Evolutionary conservation across 1,284 basidiomycete species (phyloP).

Genomic region (Ustilago curta): DNA sequence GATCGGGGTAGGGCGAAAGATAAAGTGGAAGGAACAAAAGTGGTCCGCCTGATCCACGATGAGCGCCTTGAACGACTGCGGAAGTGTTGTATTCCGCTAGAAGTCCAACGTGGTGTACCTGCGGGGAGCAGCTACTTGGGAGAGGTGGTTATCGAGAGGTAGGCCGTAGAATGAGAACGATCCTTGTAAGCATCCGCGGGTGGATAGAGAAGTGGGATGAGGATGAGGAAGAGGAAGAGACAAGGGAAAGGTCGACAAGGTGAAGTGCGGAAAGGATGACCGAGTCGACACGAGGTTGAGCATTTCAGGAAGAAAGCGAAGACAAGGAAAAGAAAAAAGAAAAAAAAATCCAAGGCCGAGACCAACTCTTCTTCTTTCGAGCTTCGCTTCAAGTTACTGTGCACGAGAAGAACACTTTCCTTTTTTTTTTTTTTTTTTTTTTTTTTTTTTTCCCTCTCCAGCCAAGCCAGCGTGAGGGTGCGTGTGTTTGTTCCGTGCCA

Average conservation of each 20-base stretch:
- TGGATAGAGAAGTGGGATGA: constrained; percentile 16
- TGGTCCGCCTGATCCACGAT: constrained; percentile 1
- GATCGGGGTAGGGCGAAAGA: neutral
- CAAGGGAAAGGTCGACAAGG: constrained; percentile 11
- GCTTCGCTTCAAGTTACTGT: neutral
- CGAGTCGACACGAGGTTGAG: constrained; percentile 7
- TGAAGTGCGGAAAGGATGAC: constrained; percentile 15
- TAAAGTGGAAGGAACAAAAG: neutral
- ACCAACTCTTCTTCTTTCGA: constrained; percentile 23
- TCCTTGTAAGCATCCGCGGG: constrained; percentile 33
- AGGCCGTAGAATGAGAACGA: neutral
- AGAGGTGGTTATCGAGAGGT: constrained; percentile 2
- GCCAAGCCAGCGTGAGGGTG: constrained; percentile 10
- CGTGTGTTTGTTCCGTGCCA: neutral
- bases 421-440: constrained; percentile 14
- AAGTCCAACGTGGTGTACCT: constrained; percentile 12
- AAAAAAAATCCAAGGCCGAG: constrained; percentile 13
- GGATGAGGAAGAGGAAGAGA: constrained; percentile 1
- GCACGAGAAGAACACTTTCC: constrained; percentile 28
- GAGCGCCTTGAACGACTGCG: constrained; percentile 13
- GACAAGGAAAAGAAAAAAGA: constrained; percentile 13
- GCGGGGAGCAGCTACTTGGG: constrained; percentile 9
- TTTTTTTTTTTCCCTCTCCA: neutral
- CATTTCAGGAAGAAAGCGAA: constrained; percentile 12
- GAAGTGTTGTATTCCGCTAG: constrained; percentile 3